These are phyloP conservation scores for Tuber umbilicatum DNA, from an alignment of 495 filamentous ascomycete genomes.

Conservation along the genomic window DNA sequence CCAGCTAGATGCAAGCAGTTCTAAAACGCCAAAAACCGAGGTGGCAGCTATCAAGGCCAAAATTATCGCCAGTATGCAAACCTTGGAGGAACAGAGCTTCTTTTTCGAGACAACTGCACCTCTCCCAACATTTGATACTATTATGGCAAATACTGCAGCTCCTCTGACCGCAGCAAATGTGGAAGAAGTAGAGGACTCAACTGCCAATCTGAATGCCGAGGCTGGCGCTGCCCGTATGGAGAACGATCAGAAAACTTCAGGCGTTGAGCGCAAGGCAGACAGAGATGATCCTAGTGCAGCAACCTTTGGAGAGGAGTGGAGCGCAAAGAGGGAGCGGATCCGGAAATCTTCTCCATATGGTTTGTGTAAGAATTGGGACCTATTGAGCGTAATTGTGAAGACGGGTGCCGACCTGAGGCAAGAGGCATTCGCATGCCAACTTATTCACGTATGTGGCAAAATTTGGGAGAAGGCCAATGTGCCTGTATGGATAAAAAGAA, in stretches of 20 bases:
- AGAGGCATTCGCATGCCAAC: slow-evolving; percentile 71
- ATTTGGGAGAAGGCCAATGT: slow-evolving; percentile 66
- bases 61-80: slow-evolving; percentile 79
- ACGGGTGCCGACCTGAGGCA: slow-evolving; percentile 69
- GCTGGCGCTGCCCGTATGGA: slow-evolving; percentile 72
- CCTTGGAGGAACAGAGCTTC: slow-evolving; percentile 72
- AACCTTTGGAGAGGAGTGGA: slow-evolving; percentile 72
- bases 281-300: slow-evolving; percentile 73
- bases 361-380: slow-evolving; percentile 73
- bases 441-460: slow-evolving; percentile 66
- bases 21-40: slow-evolving; percentile 63
- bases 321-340: slow-evolving; percentile 67
- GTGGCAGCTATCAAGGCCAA: slow-evolving; percentile 67
- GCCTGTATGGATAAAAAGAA: slow-evolving; percentile 71
- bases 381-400: slow-evolving; percentile 72
- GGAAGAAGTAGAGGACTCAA: slow-evolving; percentile 45
- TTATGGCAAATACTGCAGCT: slow-evolving; percentile 54
- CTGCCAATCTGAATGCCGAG: slow-evolving; percentile 51
- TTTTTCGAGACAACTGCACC: slow-evolving; percentile 53
- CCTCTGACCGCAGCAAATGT: slow-evolving; percentile 26
- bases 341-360: slow-evolving; percentile 67
- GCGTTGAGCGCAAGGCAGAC: slow-evolving; percentile 66
- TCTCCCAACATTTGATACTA: slow-evolving; percentile 61
- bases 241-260: slow-evolving; percentile 71
- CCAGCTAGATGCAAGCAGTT: slow-evolving; percentile 64